Conservation (phyloP, 371 early-diverging fungal species). For the Blakeslea trispora region DNA sequence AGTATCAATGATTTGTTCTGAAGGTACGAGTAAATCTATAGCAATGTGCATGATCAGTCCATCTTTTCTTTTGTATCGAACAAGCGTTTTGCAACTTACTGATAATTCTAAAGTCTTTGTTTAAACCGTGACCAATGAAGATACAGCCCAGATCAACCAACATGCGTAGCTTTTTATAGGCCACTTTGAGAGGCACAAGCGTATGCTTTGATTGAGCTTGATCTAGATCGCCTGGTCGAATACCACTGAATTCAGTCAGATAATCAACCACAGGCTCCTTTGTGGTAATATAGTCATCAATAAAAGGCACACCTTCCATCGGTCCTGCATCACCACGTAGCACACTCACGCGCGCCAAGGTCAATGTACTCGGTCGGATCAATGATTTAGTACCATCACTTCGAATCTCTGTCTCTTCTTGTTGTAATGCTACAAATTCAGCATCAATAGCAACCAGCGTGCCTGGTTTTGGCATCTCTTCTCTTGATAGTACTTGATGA, state of each 20-base stretch:
- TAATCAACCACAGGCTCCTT: slow-evolving; percentile 87
- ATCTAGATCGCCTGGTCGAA: slow-evolving; percentile 85
- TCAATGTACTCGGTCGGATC: slow-evolving; percentile 78
- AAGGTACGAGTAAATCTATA: slow-evolving; percentile 85
- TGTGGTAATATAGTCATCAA: slow-evolving; percentile 92
- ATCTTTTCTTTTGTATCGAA: not conserved
- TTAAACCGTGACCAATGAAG: slow-evolving; percentile 93
- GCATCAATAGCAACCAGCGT: slow-evolving; percentile 88
- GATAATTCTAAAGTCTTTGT: slow-evolving; percentile 92
- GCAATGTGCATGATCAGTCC: no score
- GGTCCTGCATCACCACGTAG: slow-evolving; percentile 77
- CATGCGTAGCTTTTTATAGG: slow-evolving; percentile 85
- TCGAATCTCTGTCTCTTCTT: slow-evolving; percentile 89
- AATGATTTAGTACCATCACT: slow-evolving; percentile 87
- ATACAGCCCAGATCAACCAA: slow-evolving; percentile 88
- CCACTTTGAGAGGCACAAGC: slow-evolving; percentile 85
- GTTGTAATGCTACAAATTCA: slow-evolving; percentile 89
- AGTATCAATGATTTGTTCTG: slow-evolving; percentile 88
- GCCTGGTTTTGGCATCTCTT: slow-evolving; percentile 70
- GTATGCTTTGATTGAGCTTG: slow-evolving; percentile 67
- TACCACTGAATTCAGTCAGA: slow-evolving; percentile 91
- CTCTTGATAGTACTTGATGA: slow-evolving; percentile 52
- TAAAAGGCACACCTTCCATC: slow-evolving; percentile 79
- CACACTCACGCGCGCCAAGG: slow-evolving; percentile 89
- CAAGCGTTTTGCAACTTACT: slow-evolving; percentile 53